A percentile compares a stretch with the other conserved stretches of the same genome.
These are phyloP conservation scores for Tulasnella sp. DNA, from an alignment of 768 basidiomycete genomes.

Conservation along the genomic window DNA sequence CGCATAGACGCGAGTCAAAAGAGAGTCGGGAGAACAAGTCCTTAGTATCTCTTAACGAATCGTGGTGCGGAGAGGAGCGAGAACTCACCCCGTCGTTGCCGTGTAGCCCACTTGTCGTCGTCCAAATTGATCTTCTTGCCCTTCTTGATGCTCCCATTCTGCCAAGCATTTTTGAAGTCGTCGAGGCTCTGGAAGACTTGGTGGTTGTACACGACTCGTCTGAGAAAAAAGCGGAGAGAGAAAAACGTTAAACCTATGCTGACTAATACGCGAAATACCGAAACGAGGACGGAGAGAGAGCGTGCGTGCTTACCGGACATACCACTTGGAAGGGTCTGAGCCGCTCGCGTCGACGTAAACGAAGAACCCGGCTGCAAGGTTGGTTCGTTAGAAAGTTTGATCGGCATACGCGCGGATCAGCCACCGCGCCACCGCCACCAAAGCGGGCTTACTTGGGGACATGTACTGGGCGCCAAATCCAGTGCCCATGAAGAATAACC, in stretches of 20 bases:
- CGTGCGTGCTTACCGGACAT: constrained; percentile 2
- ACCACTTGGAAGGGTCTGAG: constrained; percentile 3
- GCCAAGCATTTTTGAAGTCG: constrained; percentile 15
- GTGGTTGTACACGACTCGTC: constrained; percentile 27
- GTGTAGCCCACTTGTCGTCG: constrained; percentile 12
- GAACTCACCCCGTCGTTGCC: not conserved
- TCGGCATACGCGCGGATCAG: no score
- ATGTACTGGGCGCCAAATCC: no score
- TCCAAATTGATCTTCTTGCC: constrained; percentile 10
- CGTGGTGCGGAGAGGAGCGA: not conserved
- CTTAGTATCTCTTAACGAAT: no score
- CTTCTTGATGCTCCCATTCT: constrained; percentile 11
- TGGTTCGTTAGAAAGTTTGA: no score
- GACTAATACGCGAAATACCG: no score
- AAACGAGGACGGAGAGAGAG: no score
- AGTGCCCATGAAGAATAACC: no score
- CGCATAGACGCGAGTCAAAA: no score
- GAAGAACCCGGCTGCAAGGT: constrained; percentile 18
- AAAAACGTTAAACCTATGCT: no score
- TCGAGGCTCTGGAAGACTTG: constrained; percentile 20
- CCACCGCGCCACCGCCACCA: no score
- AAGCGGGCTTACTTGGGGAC: no score
- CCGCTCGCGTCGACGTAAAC: constrained; percentile 13
- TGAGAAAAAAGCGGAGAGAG: not conserved
- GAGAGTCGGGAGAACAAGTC: not conserved